Conservation (phyloP, 2,329 filamentous ascomycete species). For the Ascochyta koolunga region DNA sequence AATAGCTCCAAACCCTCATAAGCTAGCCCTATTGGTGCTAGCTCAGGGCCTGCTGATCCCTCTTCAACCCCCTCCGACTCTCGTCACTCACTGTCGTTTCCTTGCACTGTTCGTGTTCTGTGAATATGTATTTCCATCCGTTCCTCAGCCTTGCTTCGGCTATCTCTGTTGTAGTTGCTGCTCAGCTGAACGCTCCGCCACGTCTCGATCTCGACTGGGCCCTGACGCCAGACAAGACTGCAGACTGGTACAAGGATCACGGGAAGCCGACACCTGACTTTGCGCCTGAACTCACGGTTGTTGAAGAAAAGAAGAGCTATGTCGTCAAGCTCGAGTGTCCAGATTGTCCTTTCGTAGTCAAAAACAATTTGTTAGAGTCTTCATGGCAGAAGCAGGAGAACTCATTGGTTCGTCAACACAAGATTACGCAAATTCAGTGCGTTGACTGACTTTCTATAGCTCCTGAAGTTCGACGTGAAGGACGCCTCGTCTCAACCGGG, state of each 20-base stretch:
- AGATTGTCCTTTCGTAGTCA: constrained; percentile 32
- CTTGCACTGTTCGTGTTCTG: constrained; percentile 6
- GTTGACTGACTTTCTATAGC: constrained; percentile 18
- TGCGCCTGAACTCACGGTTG: constrained; percentile 25
- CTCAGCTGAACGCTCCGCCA: neutral
- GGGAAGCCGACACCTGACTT: neutral
- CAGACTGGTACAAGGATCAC: constrained; percentile 11
- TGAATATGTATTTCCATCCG: constrained; percentile 24
- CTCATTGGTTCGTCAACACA: constrained; percentile 27
- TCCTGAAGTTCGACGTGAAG: constrained; percentile 33
- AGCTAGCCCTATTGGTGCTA: too few relatives aligned
- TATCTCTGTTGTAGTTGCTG: constrained; percentile 11
- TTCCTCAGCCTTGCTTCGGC: constrained; percentile 15
- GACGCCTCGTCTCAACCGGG: neutral
- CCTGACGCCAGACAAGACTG: constrained; percentile 21
- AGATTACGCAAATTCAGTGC: neutral
- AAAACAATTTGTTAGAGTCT: constrained; percentile 4
- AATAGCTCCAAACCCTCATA: too few relatives aligned
- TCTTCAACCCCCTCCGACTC: constrained; percentile 4
- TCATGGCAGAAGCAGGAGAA: constrained; percentile 30
- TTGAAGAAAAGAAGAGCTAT: constrained; percentile 31
- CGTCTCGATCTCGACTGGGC: constrained; percentile 13
- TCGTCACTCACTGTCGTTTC: constrained; percentile 15
- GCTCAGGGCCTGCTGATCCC: constrained; percentile 7
- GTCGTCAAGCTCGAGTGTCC: constrained; percentile 38